Percentiles rank a stretch among this genome's conserved stretches.
Evolutionary conservation across 306 rosid genomes (phyloP).

Genomic region (Gynostemma pentaphyllum): DNA sequence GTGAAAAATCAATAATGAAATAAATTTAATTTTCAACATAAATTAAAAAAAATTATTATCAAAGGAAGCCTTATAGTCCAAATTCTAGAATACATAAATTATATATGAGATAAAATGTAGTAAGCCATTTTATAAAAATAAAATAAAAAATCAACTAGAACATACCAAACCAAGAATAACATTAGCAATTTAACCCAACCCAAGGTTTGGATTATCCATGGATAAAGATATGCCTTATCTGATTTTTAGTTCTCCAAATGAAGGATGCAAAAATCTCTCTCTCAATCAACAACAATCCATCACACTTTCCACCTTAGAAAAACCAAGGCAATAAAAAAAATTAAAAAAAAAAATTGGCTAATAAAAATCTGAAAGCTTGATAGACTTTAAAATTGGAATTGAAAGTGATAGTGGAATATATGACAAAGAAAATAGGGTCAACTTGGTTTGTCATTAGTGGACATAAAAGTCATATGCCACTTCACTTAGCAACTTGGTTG

Average conservation of each 20-base stretch:
- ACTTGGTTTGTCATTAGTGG: slow-evolving; percentile 3
- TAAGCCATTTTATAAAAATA: no score
- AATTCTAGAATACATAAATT: no score
- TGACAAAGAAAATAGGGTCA: neutral
- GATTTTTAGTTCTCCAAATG: neutral
- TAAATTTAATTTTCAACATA: no score
- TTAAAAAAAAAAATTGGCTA: neutral
- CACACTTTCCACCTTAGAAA: neutral
- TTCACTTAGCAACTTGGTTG: neutral
- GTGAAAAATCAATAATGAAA: no score
- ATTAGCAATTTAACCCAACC: no score
- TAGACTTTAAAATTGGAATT: neutral
- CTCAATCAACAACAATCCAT: neutral
- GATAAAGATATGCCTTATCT: neutral
- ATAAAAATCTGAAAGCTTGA: neutral
- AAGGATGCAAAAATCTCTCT: neutral
- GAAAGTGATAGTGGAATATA: neutral
- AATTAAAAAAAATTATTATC: no score
- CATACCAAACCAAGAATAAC: neutral
- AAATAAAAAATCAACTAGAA: neutral
- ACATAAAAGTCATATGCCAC: neutral
- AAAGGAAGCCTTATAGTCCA: no score
- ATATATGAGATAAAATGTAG: no score
- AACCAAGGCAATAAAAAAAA: neutral
- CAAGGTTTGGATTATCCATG: neutral